phyloP scores from a whole-genome alignment of 352 stramenopile genomes.

The Pythium plurisporium region DNA sequence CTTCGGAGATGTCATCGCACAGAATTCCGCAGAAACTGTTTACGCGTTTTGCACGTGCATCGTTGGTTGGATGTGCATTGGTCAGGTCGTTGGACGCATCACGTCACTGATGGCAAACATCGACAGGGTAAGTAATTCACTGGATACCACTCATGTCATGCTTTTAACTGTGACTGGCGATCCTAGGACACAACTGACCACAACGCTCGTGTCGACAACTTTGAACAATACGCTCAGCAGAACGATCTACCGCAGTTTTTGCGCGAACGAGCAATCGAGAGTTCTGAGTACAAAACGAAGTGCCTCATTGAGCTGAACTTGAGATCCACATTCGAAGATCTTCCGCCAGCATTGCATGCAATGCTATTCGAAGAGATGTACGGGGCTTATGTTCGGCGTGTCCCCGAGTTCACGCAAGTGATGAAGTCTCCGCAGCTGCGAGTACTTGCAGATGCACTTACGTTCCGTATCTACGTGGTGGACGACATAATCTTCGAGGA shows the following conservation, averaged over 20 bases:
- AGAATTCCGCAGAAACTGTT: slow-evolving; percentile 47
- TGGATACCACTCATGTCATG: too few species aligned
- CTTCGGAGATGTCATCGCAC: slow-evolving; percentile 60
- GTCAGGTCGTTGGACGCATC: slow-evolving; percentile 62
- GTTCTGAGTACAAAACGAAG: slow-evolving; percentile 47
- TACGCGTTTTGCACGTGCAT: slow-evolving; percentile 60
- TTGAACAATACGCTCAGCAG: slow-evolving; percentile 63
- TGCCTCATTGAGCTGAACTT: slow-evolving; percentile 42
- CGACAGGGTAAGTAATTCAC: slow-evolving; percentile 44
- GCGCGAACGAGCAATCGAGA: slow-evolving; percentile 46
- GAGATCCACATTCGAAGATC: slow-evolving; percentile 32
- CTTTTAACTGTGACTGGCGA: not conserved
- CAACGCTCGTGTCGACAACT: slow-evolving; percentile 46
- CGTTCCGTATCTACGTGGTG: slow-evolving; percentile 51
- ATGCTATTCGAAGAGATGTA: slow-evolving; percentile 61
- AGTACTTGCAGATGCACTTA: slow-evolving; percentile 38
- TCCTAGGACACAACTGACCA: slow-evolving; percentile 33
- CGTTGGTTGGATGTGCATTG: slow-evolving; percentile 70
- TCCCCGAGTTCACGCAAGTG: slow-evolving; percentile 31
- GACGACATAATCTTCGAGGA: slow-evolving; percentile 53
- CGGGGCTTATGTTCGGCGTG: slow-evolving; percentile 22
- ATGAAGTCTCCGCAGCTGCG: slow-evolving; percentile 31
- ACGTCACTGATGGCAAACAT: slow-evolving; percentile 60
- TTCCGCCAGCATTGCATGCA: slow-evolving; percentile 31
- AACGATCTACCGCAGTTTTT: slow-evolving; percentile 34